These are phyloP conservation scores for Musa itinerans DNA, from an alignment of 176 grass and related monocot species.

Conservation along the genomic window DNA sequence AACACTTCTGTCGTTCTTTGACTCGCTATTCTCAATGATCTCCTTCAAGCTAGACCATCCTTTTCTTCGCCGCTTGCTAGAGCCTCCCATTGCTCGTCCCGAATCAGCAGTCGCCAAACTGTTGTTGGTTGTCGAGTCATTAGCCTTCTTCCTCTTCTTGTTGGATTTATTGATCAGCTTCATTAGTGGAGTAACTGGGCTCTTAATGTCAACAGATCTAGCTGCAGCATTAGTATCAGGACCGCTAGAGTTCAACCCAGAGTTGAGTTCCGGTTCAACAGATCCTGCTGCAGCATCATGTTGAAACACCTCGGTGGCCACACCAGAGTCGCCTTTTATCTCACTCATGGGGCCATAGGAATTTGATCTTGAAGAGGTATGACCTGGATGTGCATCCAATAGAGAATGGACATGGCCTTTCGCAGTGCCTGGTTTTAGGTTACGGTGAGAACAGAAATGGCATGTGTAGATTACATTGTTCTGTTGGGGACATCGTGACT, in stretches of 20 bases:
- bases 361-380: constrained; percentile 12
- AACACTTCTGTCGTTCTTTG: constrained; percentile 42
- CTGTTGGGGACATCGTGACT: constrained; percentile 6
- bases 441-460: constrained; percentile 58
- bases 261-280: background rate
- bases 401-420: constrained; percentile 47
- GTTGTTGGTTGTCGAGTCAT: constrained; percentile 25
- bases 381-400: constrained; percentile 31
- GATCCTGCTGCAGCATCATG: constrained; percentile 6
- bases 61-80: constrained; percentile 67
- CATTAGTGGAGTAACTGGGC: constrained; percentile 15
- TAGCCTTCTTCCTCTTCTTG: constrained; percentile 20
- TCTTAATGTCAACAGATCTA: background rate
- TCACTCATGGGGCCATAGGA: background rate
- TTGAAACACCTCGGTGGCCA: background rate
- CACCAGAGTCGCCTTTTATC: constrained; percentile 1
- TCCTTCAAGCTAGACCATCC: constrained; percentile 68
- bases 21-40: constrained; percentile 48
- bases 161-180: constrained; percentile 6
- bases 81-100: constrained; percentile 21
- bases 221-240: constrained; percentile 22
- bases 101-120: constrained; percentile 12
- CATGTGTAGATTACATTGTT: constrained; percentile 57
- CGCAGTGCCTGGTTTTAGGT: constrained; percentile 48
- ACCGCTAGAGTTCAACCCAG: constrained; percentile 15